Conservation (phyloP, 495 filamentous ascomycete species). For the Sordaria brevicollis region DNA sequence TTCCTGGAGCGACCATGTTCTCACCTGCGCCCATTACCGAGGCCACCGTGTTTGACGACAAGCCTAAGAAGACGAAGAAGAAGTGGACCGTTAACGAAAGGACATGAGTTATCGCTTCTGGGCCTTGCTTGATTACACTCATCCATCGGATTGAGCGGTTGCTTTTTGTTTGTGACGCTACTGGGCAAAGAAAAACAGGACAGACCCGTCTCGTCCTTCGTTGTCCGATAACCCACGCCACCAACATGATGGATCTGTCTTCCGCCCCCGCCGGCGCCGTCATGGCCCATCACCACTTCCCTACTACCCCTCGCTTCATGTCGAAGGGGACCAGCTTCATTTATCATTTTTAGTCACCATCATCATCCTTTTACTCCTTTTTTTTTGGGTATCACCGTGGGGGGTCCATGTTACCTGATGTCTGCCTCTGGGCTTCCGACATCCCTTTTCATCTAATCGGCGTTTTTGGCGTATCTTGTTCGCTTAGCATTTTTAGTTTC, state of each 20-base stretch:
- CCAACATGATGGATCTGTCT: background rate
- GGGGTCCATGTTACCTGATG: background rate
- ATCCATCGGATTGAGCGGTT: background rate
- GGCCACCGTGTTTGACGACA: constrained; percentile 16
- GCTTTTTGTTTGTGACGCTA: background rate
- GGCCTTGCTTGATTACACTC: constrained; percentile 1
- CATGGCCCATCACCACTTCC: background rate
- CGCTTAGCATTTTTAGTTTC: background rate
- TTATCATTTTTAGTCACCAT: background rate
- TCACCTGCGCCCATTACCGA: constrained; percentile 18
- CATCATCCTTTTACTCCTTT: background rate
- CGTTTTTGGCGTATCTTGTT: background rate
- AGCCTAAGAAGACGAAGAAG: constrained; percentile 24
- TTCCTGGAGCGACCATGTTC: constrained; percentile 22
- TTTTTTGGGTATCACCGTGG: background rate
- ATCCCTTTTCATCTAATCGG: background rate
- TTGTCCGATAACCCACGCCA: background rate
- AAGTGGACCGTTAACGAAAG: constrained; percentile 28
- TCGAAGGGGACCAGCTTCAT: background rate
- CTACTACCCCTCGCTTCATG: background rate
- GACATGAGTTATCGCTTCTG: constrained; percentile 18
- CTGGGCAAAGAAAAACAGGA: background rate
- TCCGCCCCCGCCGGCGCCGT: background rate
- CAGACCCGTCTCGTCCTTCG: background rate
- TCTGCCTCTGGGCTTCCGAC: background rate